Base-by-base conservation (phyloP, 2,329 filamentous ascomycete genomes). In the Alternaria ventricosa region DNA sequence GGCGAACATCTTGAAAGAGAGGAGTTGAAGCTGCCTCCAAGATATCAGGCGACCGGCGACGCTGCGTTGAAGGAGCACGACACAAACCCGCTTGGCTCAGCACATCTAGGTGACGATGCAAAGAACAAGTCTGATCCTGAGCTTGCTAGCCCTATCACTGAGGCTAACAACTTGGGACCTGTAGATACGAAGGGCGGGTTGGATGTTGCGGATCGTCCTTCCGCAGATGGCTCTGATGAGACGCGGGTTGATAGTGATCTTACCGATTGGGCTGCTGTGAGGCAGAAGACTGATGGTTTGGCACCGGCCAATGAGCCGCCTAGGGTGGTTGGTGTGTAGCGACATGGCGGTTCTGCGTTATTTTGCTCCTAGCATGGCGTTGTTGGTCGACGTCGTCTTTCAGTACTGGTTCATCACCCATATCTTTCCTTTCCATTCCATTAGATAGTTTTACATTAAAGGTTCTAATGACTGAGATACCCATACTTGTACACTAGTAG, bases 211-310 rank as follows among this genome's bases (percentile, higher is more conserved):
- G 33, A 57, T n/a, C 53, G 51, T n/a, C 54, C 55, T n/a, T 67
- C 59, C 2, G 60, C 57, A 15, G 67, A 66, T 36, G 64, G 54
- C 7, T 69, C 67, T 4, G 67, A 67, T 7, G 55, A 46, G 15
- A 68, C 66, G 1, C 67, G 41, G 18, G 61, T 68, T 0, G 66
- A 45, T 5, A 60, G 47, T 11, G 66, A 68, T 6, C 23, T 30
- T 3, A 43, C 30, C 5, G 63, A 62, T 1, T 64, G 55, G 57
- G 53, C 44, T 6, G 53, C 23, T 6, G 51, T 60, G 9, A 49
- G 51, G 27, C 55, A 56, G 20, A 57, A 60, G 45, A 36, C 45
- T 4, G 56, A 47, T 9, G 43, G 6, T 7, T 13, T 66, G 53
- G 12, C 12, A 6, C 4, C 33, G 44, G 22, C 3, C 9, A 20